phyloP scores from a whole-genome alignment of 2,329 filamentous ascomycete species.

The Paecilomyces variotii region DNA sequence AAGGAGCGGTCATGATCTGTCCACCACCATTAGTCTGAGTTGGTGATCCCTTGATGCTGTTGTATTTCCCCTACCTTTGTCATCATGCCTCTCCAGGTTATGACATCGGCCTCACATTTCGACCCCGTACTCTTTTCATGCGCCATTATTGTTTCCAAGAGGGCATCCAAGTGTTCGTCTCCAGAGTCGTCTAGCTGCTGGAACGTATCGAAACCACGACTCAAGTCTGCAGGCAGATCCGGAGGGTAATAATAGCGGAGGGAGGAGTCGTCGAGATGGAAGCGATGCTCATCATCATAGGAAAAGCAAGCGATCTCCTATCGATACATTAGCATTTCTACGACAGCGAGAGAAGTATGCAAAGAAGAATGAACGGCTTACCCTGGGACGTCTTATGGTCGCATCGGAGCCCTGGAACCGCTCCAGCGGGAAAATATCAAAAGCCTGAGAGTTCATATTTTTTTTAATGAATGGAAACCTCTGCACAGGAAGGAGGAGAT shows the following conservation, averaged over 20 bases:
- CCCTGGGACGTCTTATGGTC: constrained; percentile 67
- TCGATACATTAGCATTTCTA: constrained; percentile 4
- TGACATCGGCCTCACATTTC: constrained; percentile 65
- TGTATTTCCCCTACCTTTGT: constrained; percentile 61
- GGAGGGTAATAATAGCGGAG: constrained; percentile 85
- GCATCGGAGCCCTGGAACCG: constrained; percentile 62
- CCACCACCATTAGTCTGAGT: constrained; percentile 1
- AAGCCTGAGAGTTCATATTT: constrained; percentile 35
- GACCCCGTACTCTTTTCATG: constrained; percentile 62
- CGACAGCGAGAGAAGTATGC: not conserved
- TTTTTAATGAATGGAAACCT: not conserved
- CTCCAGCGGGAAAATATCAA: constrained; percentile 61
- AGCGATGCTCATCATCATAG: constrained; percentile 75
- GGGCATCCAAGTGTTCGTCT: constrained; percentile 82
- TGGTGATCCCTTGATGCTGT: not conserved
- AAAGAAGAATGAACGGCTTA: constrained; percentile 26
- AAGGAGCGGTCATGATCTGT: constrained; percentile 78
- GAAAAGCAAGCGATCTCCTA: constrained; percentile 91
- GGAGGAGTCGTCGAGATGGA: constrained; percentile 68
- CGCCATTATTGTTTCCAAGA: constrained; percentile 66
- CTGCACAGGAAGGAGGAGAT: not conserved
- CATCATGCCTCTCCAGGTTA: constrained; percentile 98
- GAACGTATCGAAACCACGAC: constrained; percentile 72
- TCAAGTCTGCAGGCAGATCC: constrained; percentile 62
- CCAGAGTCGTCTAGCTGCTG: constrained; percentile 69